A percentile compares a stretch with the other conserved stretches of the same genome.
Evolutionary conservation across 2,329 filamentous ascomycete species (phyloP).

Genomic region (Tothia fuscella): DNA sequence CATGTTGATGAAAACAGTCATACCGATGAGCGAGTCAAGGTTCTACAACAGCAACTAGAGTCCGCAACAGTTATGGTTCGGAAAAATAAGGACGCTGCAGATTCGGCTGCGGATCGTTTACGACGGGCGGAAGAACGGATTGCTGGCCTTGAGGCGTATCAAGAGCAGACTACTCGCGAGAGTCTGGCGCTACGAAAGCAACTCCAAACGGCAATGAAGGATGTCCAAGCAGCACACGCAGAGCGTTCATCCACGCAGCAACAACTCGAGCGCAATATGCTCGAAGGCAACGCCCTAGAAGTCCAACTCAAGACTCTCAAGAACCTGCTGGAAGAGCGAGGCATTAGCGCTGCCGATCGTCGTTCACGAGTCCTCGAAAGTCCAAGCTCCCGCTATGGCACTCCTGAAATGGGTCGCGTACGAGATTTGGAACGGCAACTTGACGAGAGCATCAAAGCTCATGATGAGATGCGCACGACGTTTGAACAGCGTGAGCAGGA

Average conservation of each 20-base stretch:
- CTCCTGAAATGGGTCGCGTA: conserved; percentile 66
- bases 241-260: conserved; percentile 73
- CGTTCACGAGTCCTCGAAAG: conserved; percentile 62
- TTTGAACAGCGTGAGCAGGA: conserved; percentile 75
- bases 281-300: conserved; percentile 85
- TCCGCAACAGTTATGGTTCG: conserved; percentile 68
- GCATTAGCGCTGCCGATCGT: conserved; percentile 64
- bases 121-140: conserved; percentile 92
- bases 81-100: conserved; percentile 81
- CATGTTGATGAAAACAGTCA: conserved; percentile 39
- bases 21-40: conserved; percentile 54
- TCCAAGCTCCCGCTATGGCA: conserved; percentile 60
- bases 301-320: conserved; percentile 91
- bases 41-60: conserved; percentile 69
- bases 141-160: conserved; percentile 89
- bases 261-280: conserved; percentile 71
- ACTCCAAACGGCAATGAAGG: conserved; percentile 70
- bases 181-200: conserved; percentile 82
- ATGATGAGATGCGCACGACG: conserved; percentile 70
- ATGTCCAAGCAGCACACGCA: conserved; percentile 69
- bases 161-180: conserved; percentile 92
- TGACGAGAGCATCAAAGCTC: conserved; percentile 59
- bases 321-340: conserved; percentile 80
- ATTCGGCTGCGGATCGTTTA: conserved; percentile 75
- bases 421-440: conserved; percentile 84